Base-by-base conservation (phyloP, 805 yeast genomes). In the Candida saitoana region DNA sequence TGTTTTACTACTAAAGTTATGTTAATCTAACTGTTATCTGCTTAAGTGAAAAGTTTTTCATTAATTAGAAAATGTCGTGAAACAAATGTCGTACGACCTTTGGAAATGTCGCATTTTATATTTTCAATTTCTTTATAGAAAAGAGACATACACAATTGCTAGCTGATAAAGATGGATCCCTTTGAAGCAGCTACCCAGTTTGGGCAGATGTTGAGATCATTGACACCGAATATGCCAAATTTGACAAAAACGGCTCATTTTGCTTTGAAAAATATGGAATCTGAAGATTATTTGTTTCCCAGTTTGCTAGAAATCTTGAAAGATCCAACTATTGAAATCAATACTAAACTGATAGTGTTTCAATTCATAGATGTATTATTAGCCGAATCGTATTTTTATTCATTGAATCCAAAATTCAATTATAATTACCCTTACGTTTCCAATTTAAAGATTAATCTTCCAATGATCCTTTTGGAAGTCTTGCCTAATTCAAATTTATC, bases 171-270 rank as follows among this genome's bases (percentile, higher is more conserved):
- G 12, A 87, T 90, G 95, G 96, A 90, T 57, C 82, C 96, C 1
- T 87, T 91, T 59, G 96, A 87, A 55, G 89, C 90, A 3, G 75
- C 91, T 44, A 65, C 87, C 36, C 84, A 84, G 60, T 83, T 90
- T 52, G 72, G 79, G 4, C 86, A 81, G 51, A 76, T 80, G 34
- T 69, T 90, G 41, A 74, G 80, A 49, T 60, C 71, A 5, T 65
- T 91, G 33, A 81, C 79, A 34, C 90, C 96, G 0, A 74, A 88
- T 1, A 63, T 69, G 38, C 75, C 64, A 50, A 66, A 69, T n/a
- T 65, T 79, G 24, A 60, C 65, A 7, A 73, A 73, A 39, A 74
- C 80, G 6, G 76, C 81, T 2, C 71, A 69, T 45, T 81, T 78
- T 56, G 77, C 86, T 2, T 59, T 81, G 46, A 71, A 74, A 47